Conservation (phyloP, 2,329 filamentous ascomycete genomes). For the Botrytis fabae region DNA sequence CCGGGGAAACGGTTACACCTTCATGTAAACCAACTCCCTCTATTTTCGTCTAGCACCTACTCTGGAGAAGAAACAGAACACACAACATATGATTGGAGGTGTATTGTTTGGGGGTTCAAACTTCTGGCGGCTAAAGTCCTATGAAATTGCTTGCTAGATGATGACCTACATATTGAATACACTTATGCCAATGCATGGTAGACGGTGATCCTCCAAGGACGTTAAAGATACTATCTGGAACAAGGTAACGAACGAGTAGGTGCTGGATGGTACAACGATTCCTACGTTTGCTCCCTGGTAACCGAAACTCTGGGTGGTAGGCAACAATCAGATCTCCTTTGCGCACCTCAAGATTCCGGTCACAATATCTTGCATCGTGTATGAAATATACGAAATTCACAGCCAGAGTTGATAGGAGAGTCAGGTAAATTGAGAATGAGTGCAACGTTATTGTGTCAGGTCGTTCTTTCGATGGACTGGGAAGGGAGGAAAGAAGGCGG, state of each 20-base stretch:
- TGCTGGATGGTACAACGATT: neutral
- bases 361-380: neutral
- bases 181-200: neutral
- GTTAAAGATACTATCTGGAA: neutral
- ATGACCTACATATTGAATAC: conserved; percentile 1
- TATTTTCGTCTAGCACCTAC: neutral
- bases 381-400: neutral
- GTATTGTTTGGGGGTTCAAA: conserved; percentile 1
- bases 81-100: conserved; percentile 12
- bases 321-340: conserved; percentile 4
- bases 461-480: neutral
- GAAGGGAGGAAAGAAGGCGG: neutral
- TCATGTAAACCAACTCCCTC: neutral
- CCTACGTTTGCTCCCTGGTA: neutral
- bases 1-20: conserved; percentile 4
- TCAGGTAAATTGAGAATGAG: neutral
- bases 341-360: neutral
- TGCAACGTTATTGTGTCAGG: neutral
- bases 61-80: neutral
- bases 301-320: conserved; percentile 1
- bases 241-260: neutral
- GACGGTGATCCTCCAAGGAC: neutral
- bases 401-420: neutral
- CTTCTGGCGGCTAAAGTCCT: conserved; percentile 5
- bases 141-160: conserved; percentile 3